phyloP scores from a whole-genome alignment of 495 filamentous ascomycete genomes.

The Daldinia concentrica region DNA sequence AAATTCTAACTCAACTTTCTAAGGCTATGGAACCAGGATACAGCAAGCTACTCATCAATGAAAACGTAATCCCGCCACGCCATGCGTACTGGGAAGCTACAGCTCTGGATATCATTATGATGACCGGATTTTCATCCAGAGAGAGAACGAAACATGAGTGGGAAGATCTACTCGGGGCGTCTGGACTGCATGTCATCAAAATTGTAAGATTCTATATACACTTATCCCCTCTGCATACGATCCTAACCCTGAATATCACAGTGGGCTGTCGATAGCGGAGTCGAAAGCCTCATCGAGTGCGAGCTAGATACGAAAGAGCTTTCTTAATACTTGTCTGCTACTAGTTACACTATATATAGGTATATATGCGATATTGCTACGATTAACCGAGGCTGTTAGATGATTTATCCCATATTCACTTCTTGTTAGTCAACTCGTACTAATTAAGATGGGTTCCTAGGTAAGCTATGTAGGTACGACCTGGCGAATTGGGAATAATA shows the following conservation, averaged over 20 bases:
- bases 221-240: not conserved
- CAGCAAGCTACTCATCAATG: slow-evolving; percentile 17
- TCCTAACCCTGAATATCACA: not conserved
- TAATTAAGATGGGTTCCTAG: too few relatives aligned
- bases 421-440: too few relatives aligned
- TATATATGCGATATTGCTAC: too few relatives aligned
- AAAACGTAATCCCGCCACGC: slow-evolving; percentile 9
- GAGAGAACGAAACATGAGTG: slow-evolving; percentile 13
- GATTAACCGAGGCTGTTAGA: too few relatives aligned
- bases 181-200: not conserved
- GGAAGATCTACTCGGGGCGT: not conserved
- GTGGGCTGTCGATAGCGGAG: not conserved
- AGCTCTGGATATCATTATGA: slow-evolving; percentile 13
- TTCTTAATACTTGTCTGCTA: too few relatives aligned
- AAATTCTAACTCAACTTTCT: not conserved
- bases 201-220: not conserved
- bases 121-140: slow-evolving; percentile 1
- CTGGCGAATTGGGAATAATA: not conserved
- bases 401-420: too few relatives aligned
- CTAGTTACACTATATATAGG: too few relatives aligned
- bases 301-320: not conserved
- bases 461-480: not conserved
- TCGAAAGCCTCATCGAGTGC: not conserved
- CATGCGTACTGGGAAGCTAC: slow-evolving; percentile 7
- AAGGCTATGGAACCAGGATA: not conserved